phyloP scores from a whole-genome alignment of 2,329 filamentous ascomycete species.

The Lojkania enalia region DNA sequence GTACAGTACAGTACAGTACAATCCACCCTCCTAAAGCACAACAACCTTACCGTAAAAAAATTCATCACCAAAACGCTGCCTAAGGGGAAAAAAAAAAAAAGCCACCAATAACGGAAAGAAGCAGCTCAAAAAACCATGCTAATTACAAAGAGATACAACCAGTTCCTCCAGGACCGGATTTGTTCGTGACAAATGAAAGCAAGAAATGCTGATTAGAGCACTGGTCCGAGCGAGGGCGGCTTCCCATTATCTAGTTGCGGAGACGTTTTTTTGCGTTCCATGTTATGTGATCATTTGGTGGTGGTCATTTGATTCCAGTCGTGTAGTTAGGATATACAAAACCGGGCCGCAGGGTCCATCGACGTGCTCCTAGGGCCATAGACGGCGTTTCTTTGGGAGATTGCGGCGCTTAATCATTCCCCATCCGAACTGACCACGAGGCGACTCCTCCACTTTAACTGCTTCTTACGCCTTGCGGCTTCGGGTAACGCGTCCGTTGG shows the following conservation, averaged over 20 bases:
- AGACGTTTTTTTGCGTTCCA: not conserved
- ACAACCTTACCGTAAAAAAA: too few species aligned
- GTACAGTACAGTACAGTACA: too few species aligned
- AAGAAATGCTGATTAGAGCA: not conserved
- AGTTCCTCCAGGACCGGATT: conserved; percentile 2
- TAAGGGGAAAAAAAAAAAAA: too few species aligned
- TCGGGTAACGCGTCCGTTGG: conserved; percentile 65
- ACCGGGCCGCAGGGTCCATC: not conserved
- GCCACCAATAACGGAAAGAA: too few species aligned
- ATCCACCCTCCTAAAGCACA: too few species aligned
- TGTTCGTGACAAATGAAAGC: not conserved
- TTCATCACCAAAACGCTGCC: too few species aligned
- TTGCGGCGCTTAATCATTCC: too few species aligned
- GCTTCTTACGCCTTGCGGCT: conserved; percentile 68
- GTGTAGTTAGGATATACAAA: too few species aligned
- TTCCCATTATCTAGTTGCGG: not conserved
- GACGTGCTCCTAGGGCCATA: not conserved
- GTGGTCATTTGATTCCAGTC: too few species aligned
- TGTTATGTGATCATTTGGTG: too few species aligned
- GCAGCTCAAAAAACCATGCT: conserved; percentile 1
- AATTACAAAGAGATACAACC: conserved; percentile 1
- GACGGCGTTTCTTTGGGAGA: not conserved
- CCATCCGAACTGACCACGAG: not conserved
- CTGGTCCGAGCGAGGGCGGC: not conserved
- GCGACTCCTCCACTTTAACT: not conserved